Evolutionary conservation across 2,329 filamentous ascomycete species (phyloP).

Genomic region (Aspergillus hiratsukae): DNA sequence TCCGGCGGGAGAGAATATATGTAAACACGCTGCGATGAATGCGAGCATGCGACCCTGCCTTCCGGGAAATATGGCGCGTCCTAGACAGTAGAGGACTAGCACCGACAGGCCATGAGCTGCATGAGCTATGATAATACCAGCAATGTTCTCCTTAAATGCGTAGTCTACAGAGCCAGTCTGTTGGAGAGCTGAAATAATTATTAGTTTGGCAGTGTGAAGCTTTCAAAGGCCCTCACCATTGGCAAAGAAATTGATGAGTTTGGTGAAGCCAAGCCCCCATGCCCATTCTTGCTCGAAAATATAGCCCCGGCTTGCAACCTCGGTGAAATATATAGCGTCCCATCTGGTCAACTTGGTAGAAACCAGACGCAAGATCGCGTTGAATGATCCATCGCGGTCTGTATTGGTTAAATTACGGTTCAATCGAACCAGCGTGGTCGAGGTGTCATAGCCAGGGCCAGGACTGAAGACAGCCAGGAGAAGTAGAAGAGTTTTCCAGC

Average conservation of each 20-base stretch:
- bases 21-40: constrained; percentile 6
- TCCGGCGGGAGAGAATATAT: constrained; percentile 6
- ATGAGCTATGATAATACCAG: constrained; percentile 2
- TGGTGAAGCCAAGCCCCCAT: background rate
- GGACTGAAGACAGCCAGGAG: too few species aligned
- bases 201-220: too few species aligned
- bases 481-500: too few species aligned
- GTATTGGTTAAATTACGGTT: too few species aligned
- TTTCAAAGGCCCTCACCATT: too few species aligned
- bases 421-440: too few species aligned
- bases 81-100: background rate
- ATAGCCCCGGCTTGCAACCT: constrained; percentile 3
- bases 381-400: too few species aligned
- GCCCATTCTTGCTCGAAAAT: constrained; percentile 11
- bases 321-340: constrained; percentile 5
- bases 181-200: too few species aligned
- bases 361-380: background rate
- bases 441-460: too few species aligned
- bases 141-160: background rate
- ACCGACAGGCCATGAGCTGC: constrained; percentile 4
- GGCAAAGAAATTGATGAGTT: background rate
- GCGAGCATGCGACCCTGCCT: constrained; percentile 1
- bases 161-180: background rate
- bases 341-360: constrained; percentile 2
- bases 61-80: too few species aligned